phyloP scores from a whole-genome alignment of 306 rosid species.

The Fagus crenata region DNA sequence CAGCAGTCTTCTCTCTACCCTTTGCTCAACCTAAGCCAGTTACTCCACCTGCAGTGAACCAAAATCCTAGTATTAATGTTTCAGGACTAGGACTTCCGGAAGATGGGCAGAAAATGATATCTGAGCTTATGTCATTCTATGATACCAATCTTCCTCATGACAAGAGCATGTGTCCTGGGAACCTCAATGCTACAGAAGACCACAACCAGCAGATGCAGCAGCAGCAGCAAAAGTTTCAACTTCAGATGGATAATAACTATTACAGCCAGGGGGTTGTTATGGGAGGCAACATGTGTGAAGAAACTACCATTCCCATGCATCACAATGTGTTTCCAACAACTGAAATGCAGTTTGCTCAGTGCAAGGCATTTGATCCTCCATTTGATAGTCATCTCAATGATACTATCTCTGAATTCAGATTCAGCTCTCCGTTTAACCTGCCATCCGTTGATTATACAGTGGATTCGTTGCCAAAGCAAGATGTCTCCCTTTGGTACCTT shows the following conservation, averaged over 20 bases:
- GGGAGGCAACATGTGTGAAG: conserved; percentile 29
- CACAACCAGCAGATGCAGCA: conserved; percentile 6
- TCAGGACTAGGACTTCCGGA: conserved; percentile 41
- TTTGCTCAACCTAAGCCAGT: conserved; percentile 32
- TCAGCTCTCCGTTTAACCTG: conserved; percentile 41
- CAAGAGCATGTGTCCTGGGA: conserved; percentile 31
- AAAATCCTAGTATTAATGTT: conserved; percentile 13
- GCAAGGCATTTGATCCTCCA: conserved; percentile 41
- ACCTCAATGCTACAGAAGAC: not conserved
- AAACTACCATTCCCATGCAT: conserved; percentile 22
- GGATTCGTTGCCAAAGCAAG: conserved; percentile 44
- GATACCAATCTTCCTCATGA: conserved; percentile 36
- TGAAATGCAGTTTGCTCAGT: conserved; percentile 34
- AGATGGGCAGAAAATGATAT: conserved; percentile 52
- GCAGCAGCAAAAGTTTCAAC: conserved; percentile 25
- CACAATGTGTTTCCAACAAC: conserved; percentile 24
- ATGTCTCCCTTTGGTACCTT: conserved; percentile 42
- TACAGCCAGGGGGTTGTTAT: conserved; percentile 29
- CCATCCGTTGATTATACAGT: conserved; percentile 31
- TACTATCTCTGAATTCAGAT: conserved; percentile 29
- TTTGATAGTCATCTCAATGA: conserved; percentile 33
- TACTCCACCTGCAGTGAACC: conserved; percentile 16
- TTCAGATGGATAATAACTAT: conserved; percentile 32
- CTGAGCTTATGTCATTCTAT: conserved; percentile 47
- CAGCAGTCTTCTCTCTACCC: conserved; percentile 29